Evolutionary conservation across 2,329 filamentous ascomycete genomes (phyloP).

Genomic region (Volutella citrinella): DNA sequence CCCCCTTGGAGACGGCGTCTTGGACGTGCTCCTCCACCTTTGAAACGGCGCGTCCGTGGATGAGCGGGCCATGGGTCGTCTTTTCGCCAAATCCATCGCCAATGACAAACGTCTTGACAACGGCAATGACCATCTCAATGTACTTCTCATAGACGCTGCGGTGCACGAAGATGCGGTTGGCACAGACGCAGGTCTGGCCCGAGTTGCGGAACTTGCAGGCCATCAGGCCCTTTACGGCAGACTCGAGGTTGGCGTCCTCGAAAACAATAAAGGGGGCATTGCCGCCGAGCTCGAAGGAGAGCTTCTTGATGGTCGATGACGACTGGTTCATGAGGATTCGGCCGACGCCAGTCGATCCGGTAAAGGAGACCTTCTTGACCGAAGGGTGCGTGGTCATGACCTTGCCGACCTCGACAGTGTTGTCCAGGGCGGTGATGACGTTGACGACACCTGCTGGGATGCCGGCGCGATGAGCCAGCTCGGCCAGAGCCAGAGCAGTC

Average conservation of each 20-base stretch:
- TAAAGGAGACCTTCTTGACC: slow-evolving; percentile 72
- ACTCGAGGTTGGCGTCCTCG: slow-evolving; percentile 69
- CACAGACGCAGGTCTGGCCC: slow-evolving; percentile 69
- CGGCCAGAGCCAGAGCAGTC: slow-evolving; percentile 79
- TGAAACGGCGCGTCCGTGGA: slow-evolving; percentile 61
- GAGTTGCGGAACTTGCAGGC: slow-evolving; percentile 68
- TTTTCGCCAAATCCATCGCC: slow-evolving; percentile 53
- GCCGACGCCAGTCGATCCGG: slow-evolving; percentile 52
- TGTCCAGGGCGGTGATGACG: slow-evolving; percentile 71
- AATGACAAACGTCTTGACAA: slow-evolving; percentile 56
- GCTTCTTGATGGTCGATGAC: slow-evolving; percentile 67
- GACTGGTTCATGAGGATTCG: slow-evolving; percentile 65
- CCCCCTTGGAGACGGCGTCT: slow-evolving; percentile 61
- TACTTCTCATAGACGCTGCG: slow-evolving; percentile 58
- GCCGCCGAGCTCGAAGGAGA: slow-evolving; percentile 71
- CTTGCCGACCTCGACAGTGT: slow-evolving; percentile 75
- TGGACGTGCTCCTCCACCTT: slow-evolving; percentile 62
- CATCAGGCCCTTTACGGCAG: slow-evolving; percentile 63
- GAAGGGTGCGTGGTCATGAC: slow-evolving; percentile 35
- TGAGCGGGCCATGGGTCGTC: slow-evolving; percentile 59
- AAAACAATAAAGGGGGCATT: slow-evolving; percentile 77
- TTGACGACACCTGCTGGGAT: slow-evolving; percentile 87
- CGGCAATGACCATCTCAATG: slow-evolving; percentile 44
- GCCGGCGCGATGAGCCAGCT: slow-evolving; percentile 78
- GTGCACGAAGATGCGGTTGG: slow-evolving; percentile 60